phyloP scores from a whole-genome alignment of 2,329 filamentous ascomycete genomes.

The Blumeria hordei region DNA sequence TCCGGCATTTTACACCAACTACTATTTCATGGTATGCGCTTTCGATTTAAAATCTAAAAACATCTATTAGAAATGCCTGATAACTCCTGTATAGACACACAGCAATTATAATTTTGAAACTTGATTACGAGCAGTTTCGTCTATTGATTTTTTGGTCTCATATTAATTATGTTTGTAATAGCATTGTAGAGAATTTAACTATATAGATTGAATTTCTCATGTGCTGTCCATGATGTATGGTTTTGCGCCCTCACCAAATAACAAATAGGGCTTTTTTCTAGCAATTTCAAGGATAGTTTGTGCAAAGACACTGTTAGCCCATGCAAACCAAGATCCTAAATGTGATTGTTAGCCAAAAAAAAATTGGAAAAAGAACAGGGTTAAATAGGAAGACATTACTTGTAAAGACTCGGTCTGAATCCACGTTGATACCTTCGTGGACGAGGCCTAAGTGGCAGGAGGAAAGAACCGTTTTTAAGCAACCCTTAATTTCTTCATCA shows the following conservation, averaged over 20 bases:
- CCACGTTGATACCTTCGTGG: constrained; percentile 81
- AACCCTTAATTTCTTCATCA: constrained; percentile 56
- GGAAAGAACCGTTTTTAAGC: constrained; percentile 48
- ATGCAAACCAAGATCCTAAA: constrained; percentile 70
- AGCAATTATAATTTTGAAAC: no score
- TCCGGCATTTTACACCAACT: no score
- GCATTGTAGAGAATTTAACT: no score
- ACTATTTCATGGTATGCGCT: no score
- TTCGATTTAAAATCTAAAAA: no score
- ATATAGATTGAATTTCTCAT: no score
- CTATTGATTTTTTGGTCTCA: no score
- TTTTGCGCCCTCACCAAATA: constrained; percentile 44
- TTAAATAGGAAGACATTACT: constrained; percentile 17
- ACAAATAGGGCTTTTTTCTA: constrained; percentile 63
- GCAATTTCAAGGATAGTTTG: constrained; percentile 79
- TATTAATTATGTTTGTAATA: no score
- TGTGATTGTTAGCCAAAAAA: neutral
- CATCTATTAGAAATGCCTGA: no score
- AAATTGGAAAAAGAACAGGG: neutral
- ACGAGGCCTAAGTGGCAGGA: constrained; percentile 58
- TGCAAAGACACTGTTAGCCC: constrained; percentile 93
- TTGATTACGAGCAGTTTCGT: no score
- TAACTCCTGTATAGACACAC: no score
- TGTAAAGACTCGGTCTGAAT: constrained; percentile 44
- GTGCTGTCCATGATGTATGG: constrained; percentile 23